Base-by-base conservation (phyloP, 768 basidiomycete species). In the Amanita exitialis region DNA sequence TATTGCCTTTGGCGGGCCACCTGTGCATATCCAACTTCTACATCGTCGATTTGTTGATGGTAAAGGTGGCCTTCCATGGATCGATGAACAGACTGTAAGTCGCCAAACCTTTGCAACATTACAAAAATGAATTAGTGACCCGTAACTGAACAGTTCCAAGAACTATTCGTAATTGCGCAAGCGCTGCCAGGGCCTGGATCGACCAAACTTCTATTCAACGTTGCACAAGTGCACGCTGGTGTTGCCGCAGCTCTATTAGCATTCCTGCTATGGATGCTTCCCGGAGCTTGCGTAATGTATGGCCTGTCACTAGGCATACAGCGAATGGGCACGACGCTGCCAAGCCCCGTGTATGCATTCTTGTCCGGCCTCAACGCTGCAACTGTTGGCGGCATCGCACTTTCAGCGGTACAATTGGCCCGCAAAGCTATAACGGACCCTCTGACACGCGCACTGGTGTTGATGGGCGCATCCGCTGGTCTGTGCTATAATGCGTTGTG, bases 331-430 rank as follows among this genome's bases (percentile, higher is more conserved):
- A 63, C 67, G 21, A 61, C 55, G 2, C 69, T 79, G 1, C 78
- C 78, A 3, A 57, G 58, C 3, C 64, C 71, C 18, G 76, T 71
- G n/a, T 73, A 74, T 49, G 73, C 73, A 15, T 61, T 78, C 9
- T 64, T 80, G 7, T 73, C 74, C 0, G 78, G 78, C 2, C 58
- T 80, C 16, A 79, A 80, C 55, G 73, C 76, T 1, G 69, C 77
- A 3, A 74, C 75, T 0, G 78, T 79, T 3, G 78, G 77, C 0
- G 59, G 79, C 7, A 74, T 79, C 47, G 73, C 74, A 1, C 64
- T 79, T 15, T 74, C 78, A 4, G 77, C 74, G 2, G 65, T 71
- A 23, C 73, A 77, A 53, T 71, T 78, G 13, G 59, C 70, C 1
- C 58, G 66, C 9, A 70, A 69, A 30, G 68, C 74, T 30, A 70